Evolutionary conservation across 805 yeast genomes (phyloP).

Genomic region (Candida takata): DNA sequence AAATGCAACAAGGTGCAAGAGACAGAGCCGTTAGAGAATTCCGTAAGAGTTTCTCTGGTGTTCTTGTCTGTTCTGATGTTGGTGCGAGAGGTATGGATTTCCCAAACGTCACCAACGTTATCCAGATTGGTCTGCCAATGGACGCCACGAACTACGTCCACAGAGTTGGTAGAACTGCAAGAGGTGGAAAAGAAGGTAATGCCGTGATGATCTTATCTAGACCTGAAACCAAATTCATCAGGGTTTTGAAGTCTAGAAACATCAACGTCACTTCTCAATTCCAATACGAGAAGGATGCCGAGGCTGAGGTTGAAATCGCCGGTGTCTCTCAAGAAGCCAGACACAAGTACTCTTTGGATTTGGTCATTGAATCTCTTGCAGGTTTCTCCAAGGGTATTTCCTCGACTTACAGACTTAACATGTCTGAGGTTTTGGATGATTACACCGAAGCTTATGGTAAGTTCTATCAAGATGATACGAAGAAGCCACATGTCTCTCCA

Average conservation of each 20-base stretch:
- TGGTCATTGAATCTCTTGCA: conserved; percentile 28
- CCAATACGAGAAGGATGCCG: conserved; percentile 32
- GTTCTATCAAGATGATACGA: conserved; percentile 15
- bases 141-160: conserved; percentile 80
- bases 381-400: conserved; percentile 30
- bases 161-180: conserved; percentile 93
- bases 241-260: conserved; percentile 43
- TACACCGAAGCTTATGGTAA: conserved; percentile 24
- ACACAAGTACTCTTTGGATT: conserved; percentile 25
- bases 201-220: conserved; percentile 55
- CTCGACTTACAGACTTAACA: conserved; percentile 27
- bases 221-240: conserved; percentile 50
- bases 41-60: conserved; percentile 40
- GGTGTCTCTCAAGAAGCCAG: conserved; percentile 21
- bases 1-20: conserved; percentile 62
- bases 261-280: conserved; percentile 43
- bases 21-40: conserved; percentile 50
- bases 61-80: conserved; percentile 83
- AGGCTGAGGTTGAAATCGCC: conserved; percentile 26
- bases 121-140: conserved; percentile 73
- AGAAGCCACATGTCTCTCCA: conserved; percentile 17
- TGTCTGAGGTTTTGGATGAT: conserved; percentile 27
- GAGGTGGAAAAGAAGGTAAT: conserved; percentile 78
- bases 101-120: conserved; percentile 78
- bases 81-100: conserved; percentile 97